Evolutionary conservation across 495 filamentous ascomycete species (phyloP), one percentile per base, ranked within the genome.

Genomic region (Hyaloscypha finlandica): DNA sequence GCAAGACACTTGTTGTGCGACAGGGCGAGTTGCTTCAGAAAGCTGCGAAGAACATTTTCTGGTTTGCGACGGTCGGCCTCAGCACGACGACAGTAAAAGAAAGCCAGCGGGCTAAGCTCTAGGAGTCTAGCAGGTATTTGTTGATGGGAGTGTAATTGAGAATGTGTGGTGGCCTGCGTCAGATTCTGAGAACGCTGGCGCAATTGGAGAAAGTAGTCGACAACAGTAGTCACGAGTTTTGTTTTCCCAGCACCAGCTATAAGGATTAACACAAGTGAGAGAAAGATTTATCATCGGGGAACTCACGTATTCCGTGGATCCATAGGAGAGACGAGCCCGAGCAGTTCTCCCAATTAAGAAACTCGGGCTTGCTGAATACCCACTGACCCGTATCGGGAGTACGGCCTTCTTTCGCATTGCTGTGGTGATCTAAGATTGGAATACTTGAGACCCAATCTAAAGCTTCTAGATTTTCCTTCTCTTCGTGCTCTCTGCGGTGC

Each of bases 221-320:
- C 51, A 20, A 53, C 5, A 29, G 51, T 20, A 1, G 19, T 53
- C 4, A 53, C 51, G 16, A 53, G 51, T 16, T 53, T 53, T n/a
- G 51, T 53, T 53, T 53, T 53, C 6, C 51, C 51, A 2, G 51
- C 51, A n/a, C 51, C 51, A 3, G 51, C 51, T 53, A 37, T 1
- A 29, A 2, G 4, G 51, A n/a, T 53, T n/a, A 53, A 4, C 8
- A 53, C 2, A 53, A 12, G 6, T 8, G 0, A n/a, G 1, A 53
- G 8, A 2, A 8, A 53, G 6, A 53, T 53, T 1, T 1, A 6
- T 29, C 16, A 1, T n/a, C 19, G 4, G 51, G 16, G 1, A n/a
- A 53, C 51, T 53, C 5, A 53, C 51, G 51, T 53, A 53, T 53
- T 53, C 51, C 51, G 19, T 53, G 51, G 19, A 53, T 53, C 51